A percentile compares a stretch with the other conserved stretches of the same genome.
phyloP scores from a whole-genome alignment of 768 basidiomycete genomes.

The Tricholoma furcatifolium region DNA sequence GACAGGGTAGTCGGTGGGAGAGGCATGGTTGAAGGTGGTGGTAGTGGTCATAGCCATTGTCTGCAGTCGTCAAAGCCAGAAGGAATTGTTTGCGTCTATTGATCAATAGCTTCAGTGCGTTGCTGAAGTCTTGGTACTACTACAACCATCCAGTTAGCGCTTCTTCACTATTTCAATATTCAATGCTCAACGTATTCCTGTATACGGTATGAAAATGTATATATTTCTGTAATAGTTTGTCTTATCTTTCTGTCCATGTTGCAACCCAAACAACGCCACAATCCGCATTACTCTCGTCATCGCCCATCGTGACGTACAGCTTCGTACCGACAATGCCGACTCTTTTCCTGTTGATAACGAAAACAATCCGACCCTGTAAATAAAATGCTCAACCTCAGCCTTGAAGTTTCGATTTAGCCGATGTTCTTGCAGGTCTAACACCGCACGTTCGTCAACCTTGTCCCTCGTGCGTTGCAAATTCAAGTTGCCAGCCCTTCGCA shows the following conservation, averaged over 20 bases:
- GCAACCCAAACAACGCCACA: too few relatives aligned
- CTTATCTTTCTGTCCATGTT: too few relatives aligned
- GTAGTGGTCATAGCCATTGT: not conserved
- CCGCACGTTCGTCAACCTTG: slow-evolving; percentile 16
- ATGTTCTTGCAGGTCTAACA: not conserved
- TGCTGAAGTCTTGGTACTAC: not conserved
- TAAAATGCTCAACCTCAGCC: not conserved
- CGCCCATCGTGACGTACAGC: too few relatives aligned
- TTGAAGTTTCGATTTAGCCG: slow-evolving; percentile 1
- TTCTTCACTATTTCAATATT: too few relatives aligned
- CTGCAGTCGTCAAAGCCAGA: not conserved
- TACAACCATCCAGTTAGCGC: too few relatives aligned
- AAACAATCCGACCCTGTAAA: too few relatives aligned
- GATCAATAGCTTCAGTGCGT: slow-evolving; percentile 6
- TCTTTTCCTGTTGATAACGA: too few relatives aligned
- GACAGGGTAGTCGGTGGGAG: slow-evolving; percentile 59
- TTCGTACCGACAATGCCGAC: too few relatives aligned
- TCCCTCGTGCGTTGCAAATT: slow-evolving; percentile 10
- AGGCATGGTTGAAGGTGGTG: slow-evolving; percentile 49
- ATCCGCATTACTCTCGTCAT: too few relatives aligned
- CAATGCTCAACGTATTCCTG: too few relatives aligned
- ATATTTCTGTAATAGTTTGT: too few relatives aligned
- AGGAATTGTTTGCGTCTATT: slow-evolving; percentile 15
- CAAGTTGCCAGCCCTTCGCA: not conserved
- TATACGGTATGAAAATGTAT: too few relatives aligned